Base-by-base conservation (phyloP, 1,284 basidiomycete species). In the Fistulinella cinereoalba region DNA sequence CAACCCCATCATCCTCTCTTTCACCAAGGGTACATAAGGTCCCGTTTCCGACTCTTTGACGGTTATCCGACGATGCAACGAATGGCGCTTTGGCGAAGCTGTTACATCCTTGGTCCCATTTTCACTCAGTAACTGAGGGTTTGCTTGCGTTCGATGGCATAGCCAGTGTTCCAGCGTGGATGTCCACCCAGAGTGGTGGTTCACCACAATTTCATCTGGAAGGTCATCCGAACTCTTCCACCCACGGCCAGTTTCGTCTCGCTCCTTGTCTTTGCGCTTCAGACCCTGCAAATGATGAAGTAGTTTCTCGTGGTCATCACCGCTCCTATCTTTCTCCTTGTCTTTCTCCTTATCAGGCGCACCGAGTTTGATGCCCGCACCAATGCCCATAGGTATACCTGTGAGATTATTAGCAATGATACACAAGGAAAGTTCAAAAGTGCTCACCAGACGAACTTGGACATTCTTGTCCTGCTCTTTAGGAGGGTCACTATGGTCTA, bases 1-100 rank as follows among this genome's bases (percentile, higher is more conserved):
- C 38, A 93, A 79, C 1, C 92, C 92, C 87, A 94, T 89, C 71
- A 95, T 76, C 12, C 92, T 76, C 55, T 94, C 89, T 65, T 95
- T 95, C 43, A 80, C 76, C 18, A 93, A 71, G 12, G 92, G 72
- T 57, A 87, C 76, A 58, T 95, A 95, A 5, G 89, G 89, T 0
- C 83, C 85, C 58, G 74, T 74, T 38, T 71, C 67, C 11, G 60
- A 62, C 24, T 75, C 72, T 50, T 69, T 76, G 4, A 67, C 57
- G 3, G 67, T 66, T 28, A 64, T 60, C 10, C 71, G 67, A 43
- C 66, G 66, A 47, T 65, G 58, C 8, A 68, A 23, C 2, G 60
- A 62, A 42, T 55, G 55, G 22, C 60, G 56, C 43, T 61, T 65
- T 18, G 56, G 60, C 8, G 59, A 55, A 43, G 48, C 24, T 12